Conservation (phyloP, 441 rosid genomes). For the Omphalea diandra region DNA sequence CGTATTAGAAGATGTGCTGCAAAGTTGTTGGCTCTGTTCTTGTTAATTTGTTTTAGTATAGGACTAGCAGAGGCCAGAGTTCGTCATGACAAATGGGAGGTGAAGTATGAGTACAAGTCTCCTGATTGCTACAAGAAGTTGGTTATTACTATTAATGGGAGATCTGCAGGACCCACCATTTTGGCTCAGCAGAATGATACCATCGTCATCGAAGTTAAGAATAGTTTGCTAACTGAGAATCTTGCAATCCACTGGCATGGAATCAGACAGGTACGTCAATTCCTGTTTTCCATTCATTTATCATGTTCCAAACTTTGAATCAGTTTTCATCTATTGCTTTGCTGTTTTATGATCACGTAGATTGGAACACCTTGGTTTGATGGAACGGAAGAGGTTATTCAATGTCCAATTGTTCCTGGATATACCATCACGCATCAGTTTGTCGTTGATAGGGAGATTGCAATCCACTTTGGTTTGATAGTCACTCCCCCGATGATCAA, state of each 20-base stretch:
- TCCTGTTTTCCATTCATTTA: background rate
- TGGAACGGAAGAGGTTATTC: conserved; percentile 69
- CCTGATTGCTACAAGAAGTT: conserved; percentile 61
- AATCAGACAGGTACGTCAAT: conserved; percentile 54
- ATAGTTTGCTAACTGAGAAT: conserved; percentile 60
- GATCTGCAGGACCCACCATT: conserved; percentile 65
- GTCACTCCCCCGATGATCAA: too few relatives aligned
- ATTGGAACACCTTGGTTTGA: conserved; percentile 36
- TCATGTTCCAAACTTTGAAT: too few relatives aligned
- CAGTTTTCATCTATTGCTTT: too few relatives aligned
- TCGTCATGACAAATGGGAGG: conserved; percentile 58
- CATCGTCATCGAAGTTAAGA: conserved; percentile 58
- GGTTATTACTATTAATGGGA: conserved; percentile 35
- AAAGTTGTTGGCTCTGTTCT: background rate
- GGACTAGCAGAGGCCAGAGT: conserved; percentile 35
- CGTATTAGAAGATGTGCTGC: background rate
- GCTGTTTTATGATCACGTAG: background rate
- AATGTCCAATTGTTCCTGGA: conserved; percentile 76
- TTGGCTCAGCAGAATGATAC: conserved; percentile 62
- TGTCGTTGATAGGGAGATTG: conserved; percentile 59
- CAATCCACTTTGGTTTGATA: too few relatives aligned
- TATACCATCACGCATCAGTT: conserved; percentile 61
- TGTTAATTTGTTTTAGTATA: conserved; percentile 16
- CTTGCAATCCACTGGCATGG: conserved; percentile 88
- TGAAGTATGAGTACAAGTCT: conserved; percentile 62